These are phyloP conservation scores for Chrysoporthe deuterocubensis DNA, from an alignment of 2,329 filamentous ascomycete species.

Conservation along the genomic window DNA sequence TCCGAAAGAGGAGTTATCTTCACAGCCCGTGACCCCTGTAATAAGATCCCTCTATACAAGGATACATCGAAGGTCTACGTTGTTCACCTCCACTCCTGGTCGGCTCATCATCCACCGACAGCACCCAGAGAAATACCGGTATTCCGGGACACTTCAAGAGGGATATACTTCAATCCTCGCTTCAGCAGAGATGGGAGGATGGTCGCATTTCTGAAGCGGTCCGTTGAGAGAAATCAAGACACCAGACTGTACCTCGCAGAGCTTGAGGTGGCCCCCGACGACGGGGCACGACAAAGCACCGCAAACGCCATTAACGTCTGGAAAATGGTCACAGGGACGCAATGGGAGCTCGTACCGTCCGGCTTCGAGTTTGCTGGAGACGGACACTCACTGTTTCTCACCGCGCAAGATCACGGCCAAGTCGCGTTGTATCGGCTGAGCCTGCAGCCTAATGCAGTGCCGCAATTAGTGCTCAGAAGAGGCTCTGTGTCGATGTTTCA, in stretches of 20 bases:
- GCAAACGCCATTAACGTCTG: conserved; percentile 37
- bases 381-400: conserved; percentile 40
- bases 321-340: conserved; percentile 33
- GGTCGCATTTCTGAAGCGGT: conserved; percentile 41
- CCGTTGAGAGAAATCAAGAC: conserved; percentile 34
- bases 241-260: conserved; percentile 39
- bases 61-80: conserved; percentile 38
- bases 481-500: conserved; percentile 37
- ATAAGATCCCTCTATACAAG: conserved; percentile 25
- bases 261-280: conserved; percentile 31
- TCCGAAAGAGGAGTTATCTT: conserved; percentile 42
- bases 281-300: not conserved
- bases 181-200: conserved; percentile 44
- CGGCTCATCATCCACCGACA: conserved; percentile 6
- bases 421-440: conserved; percentile 40
- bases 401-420: conserved; percentile 41
- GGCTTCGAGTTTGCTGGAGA: conserved; percentile 42
- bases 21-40: conserved; percentile 33
- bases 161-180: conserved; percentile 35
- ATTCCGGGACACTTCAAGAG: conserved; percentile 32
- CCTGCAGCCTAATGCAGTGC: conserved; percentile 36
- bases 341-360: conserved; percentile 37
- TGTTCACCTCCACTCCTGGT: conserved; percentile 40
- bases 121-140: conserved; percentile 15
- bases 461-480: conserved; percentile 33